Base-by-base conservation (phyloP, 331 rosid genomes). In the Pyracantha coccinea region DNA sequence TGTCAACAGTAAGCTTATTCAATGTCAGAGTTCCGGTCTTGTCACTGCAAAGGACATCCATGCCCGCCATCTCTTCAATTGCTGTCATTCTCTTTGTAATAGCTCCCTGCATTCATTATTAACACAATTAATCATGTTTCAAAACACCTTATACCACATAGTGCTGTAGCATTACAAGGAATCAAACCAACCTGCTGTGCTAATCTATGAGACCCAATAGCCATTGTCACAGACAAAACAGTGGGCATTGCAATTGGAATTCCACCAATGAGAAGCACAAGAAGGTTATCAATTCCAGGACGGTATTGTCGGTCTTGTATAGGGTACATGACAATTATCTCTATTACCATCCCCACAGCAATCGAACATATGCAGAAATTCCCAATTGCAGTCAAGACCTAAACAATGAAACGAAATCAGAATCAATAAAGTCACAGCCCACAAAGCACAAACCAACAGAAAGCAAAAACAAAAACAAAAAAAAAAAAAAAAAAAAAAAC, bases 161-260 rank as follows among this genome's bases (percentile, higher is more conserved):
- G 64, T 32, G 74, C 31, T 47, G 44, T 41, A 73, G 75, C 55
- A 58, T 69, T 75, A 28, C 25, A 54, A 66, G 79, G 69, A 82
- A 79, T 54, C 68, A 44, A 52, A 69, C 87, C 32, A 72, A 92
- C 99, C 99, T 94, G 99, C 80, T 95, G 97, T 64, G 99, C 77
- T 73, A 95, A 77, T 86, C 99, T 89, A 73, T 95, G 99, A 73
- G 99, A 95, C 58, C 99, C 99, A 75, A 95, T 95, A 35, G 99
- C 99, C 99, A 95, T 95, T 66, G 99, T 95, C 78, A 92, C 99
- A 0, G 99, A 95, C 14, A 95, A 85, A 82, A 95, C 99, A 1
- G 99, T 95, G 25, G 99, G 99, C 99, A 95, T 95, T 86, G 99
- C 99, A 77, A 95, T 95, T 31, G 99, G 98, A 78, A 95, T 95